A percentile compares a stretch with the other conserved stretches of the same genome.
These are phyloP conservation scores for Graphium sp. DNA, from an alignment of 2,329 filamentous ascomycete genomes.

Conservation along the genomic window DNA sequence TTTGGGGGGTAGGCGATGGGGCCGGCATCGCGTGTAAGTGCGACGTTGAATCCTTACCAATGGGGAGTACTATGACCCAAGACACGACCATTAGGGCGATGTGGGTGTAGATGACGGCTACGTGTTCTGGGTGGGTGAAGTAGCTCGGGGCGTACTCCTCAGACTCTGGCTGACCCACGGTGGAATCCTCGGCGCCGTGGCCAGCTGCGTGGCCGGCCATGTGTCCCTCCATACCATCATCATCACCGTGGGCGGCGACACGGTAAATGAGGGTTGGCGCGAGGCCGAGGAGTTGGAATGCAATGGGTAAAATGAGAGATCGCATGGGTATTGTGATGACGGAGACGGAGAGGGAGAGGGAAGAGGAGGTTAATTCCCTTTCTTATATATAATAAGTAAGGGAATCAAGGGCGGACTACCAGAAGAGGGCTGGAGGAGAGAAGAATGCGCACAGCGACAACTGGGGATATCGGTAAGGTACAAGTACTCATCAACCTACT, in stretches of 20 bases:
- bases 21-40: too few species aligned
- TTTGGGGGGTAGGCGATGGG: too few species aligned
- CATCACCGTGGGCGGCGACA: conserved; percentile 8
- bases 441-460: too few species aligned
- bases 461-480: too few species aligned
- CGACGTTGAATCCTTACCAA: conserved; percentile 45
- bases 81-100: conserved; percentile 52
- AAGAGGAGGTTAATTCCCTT: conserved; percentile 1
- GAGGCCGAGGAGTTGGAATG: conserved; percentile 1
- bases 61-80: conserved; percentile 58
- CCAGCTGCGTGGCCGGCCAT: conserved; percentile 6
- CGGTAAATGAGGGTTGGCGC: conserved; percentile 3
- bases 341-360: not conserved
- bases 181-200: conserved; percentile 8
- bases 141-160: conserved; percentile 35
- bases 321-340: too few species aligned
- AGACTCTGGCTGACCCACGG: too few species aligned
- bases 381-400: not conserved
- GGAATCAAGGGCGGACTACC: not conserved
- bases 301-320: too few species aligned
- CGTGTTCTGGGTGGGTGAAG: conserved; percentile 37
- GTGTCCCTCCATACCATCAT: conserved; percentile 4
- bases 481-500: too few species aligned
- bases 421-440: conserved; percentile 1
- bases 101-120: conserved; percentile 47